A percentile compares a stretch with the other conserved stretches of the same genome.
Conservation (phyloP, 345 rosid genomes). For the Eucalyptus camaldulensis region DNA sequence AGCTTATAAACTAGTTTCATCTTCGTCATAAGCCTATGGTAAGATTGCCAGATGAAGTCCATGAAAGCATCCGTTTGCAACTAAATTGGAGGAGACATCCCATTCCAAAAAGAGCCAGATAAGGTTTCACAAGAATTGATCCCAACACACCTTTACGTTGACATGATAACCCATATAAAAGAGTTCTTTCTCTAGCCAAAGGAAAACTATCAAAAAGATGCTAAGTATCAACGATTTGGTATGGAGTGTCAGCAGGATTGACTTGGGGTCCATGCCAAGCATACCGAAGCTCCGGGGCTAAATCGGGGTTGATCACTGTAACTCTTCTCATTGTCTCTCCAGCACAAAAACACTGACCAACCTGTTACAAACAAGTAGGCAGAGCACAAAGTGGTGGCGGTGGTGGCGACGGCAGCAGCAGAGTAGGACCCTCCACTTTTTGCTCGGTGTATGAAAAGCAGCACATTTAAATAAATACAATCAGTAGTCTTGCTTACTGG, state of each 20-base stretch:
- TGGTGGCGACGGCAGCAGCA: fast-evolving
- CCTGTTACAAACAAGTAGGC: not conserved
- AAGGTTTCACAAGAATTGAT: not conserved
- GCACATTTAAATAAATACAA: not conserved
- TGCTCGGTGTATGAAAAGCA: not conserved
- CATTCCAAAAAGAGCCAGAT: not conserved
- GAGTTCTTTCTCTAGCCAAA: not conserved
- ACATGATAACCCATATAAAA: not conserved
- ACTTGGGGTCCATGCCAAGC: not conserved
- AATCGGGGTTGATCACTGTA: not conserved
- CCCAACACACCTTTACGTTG: not conserved
- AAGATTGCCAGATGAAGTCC: not conserved
- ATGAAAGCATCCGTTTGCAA: not conserved
- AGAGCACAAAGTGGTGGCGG: not conserved
- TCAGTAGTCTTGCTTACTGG: slow-evolving; percentile 38
- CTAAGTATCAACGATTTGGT: not conserved
- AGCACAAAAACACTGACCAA: not conserved
- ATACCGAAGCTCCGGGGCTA: not conserved
- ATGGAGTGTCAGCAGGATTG: not conserved
- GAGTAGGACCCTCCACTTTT: not conserved
- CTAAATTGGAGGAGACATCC: not conserved
- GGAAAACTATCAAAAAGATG: not conserved
- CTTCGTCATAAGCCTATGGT: not conserved
- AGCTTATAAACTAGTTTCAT: not conserved
- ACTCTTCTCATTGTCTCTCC: not conserved